Evolutionary conservation across 1,284 basidiomycete species (phyloP).

Genomic region (Ustilago loliicola): DNA sequence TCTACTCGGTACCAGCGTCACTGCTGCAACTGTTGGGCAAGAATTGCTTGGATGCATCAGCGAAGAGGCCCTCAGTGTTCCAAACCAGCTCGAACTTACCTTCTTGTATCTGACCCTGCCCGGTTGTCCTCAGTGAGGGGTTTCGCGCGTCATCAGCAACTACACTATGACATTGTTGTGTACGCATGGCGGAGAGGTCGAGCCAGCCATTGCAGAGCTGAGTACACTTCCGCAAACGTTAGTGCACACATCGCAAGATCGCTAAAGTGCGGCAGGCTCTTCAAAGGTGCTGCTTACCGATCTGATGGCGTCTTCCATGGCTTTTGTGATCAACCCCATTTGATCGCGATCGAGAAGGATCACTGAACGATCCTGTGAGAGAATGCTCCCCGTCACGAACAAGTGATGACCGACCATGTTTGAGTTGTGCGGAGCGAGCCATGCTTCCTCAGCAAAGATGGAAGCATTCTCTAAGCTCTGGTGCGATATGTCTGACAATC

Average conservation of each 20-base stretch:
- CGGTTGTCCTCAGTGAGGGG: neutral
- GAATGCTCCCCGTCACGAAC: neutral
- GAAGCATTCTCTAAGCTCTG: neutral
- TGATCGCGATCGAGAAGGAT: conserved; percentile 2
- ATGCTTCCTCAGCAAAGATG: neutral
- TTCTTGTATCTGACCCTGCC: neutral
- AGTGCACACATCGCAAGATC: neutral
- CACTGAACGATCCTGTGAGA: neutral
- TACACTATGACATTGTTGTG: neutral
- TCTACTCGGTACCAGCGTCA: conserved; percentile 17
- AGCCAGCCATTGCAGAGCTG: conserved; percentile 34
- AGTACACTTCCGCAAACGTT: neutral
- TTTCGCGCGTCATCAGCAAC: neutral
- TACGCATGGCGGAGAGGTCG: conserved; percentile 8
- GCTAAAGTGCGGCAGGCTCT: neutral
- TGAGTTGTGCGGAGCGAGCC: neutral
- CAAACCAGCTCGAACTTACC: neutral
- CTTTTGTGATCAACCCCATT: neutral
- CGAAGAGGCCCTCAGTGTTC: neutral
- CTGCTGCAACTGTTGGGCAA: neutral
- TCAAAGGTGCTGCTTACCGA: conserved; percentile 11
- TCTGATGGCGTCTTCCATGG: conserved; percentile 15
- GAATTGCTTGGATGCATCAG: neutral
- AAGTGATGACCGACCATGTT: conserved; percentile 4
- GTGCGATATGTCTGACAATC: neutral